Conservation (phyloP, 768 basidiomycete species). For the Lentinula sp. region DNA sequence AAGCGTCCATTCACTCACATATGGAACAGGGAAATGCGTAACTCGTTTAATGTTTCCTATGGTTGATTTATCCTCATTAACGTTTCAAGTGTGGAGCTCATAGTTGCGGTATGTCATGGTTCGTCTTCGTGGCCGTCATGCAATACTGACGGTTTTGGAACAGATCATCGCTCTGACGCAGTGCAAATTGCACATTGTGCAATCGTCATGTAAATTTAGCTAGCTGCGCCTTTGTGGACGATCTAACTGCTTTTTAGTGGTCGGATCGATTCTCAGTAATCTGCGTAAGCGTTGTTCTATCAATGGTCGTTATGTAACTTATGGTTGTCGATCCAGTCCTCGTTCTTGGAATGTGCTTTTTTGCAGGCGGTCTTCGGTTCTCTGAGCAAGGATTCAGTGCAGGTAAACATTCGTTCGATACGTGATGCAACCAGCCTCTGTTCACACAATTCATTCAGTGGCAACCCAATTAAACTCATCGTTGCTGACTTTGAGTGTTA, state of each 20-base stretch:
- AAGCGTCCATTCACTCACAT: neutral
- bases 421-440: constrained; percentile 10
- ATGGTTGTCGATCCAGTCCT: constrained; percentile 41
- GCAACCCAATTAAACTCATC: constrained; percentile 73
- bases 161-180: constrained; percentile 45
- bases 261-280: constrained; percentile 86
- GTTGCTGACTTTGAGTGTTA: constrained; percentile 71
- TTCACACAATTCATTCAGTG: constrained; percentile 19
- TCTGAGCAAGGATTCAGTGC: constrained; percentile 76
- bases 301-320: neutral
- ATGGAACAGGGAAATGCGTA: constrained; percentile 42
- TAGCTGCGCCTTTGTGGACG: too few species aligned
- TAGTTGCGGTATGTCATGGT: constrained; percentile 59
- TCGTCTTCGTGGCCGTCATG: neutral
- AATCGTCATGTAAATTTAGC: constrained; percentile 62
- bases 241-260: constrained; percentile 38
- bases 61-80: constrained; percentile 16
- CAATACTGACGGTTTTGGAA: neutral
- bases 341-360: constrained; percentile 88
- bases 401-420: constrained; percentile 42
- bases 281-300: constrained; percentile 44
- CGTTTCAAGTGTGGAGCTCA: constrained; percentile 53
- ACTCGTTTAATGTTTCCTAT: constrained; percentile 21
- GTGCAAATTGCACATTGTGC: constrained; percentile 68
- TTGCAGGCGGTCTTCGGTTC: constrained; percentile 73